Evolutionary conservation across 148 eudicot genomes (phyloP).

Genomic region (Limonium bicolor): DNA sequence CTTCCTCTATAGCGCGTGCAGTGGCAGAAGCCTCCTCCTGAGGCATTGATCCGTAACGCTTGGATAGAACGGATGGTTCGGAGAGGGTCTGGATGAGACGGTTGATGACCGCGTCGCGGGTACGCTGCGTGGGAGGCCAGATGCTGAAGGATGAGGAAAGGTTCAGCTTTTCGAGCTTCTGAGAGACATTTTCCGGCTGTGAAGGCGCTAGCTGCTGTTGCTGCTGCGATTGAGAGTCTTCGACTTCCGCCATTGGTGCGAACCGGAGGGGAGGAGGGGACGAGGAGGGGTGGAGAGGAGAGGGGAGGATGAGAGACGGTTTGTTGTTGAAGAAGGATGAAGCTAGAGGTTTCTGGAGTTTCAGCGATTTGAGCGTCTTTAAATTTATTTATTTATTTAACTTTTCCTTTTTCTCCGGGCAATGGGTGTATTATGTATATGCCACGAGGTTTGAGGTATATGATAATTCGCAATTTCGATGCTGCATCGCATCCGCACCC

Average conservation of each 20-base stretch:
- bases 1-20: slow-evolving; percentile 49
- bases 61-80: slow-evolving; percentile 58
- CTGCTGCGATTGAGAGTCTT: slow-evolving; percentile 6
- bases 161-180: slow-evolving; percentile 22
- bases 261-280: too few relatives aligned
- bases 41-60: slow-evolving; percentile 67
- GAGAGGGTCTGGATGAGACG: slow-evolving; percentile 79
- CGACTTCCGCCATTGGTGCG: slow-evolving; percentile 25
- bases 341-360: too few relatives aligned
- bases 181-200: slow-evolving; percentile 6
- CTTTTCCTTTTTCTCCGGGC: too few relatives aligned
- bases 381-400: too few relatives aligned
- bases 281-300: too few relatives aligned
- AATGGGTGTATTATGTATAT: too few relatives aligned
- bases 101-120: slow-evolving; percentile 63
- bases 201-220: background rate
- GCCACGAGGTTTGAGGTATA: too few relatives aligned
- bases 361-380: too few relatives aligned
- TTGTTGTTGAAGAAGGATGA: too few relatives aligned
- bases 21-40: slow-evolving; percentile 41
- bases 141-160: slow-evolving; percentile 55
- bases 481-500: too few relatives aligned
- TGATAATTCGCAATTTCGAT: too few relatives aligned
- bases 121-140: slow-evolving; percentile 86
- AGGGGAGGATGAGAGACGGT: too few relatives aligned